Conservation (phyloP, 1,284 basidiomycete genomes). For the Moesziomyces globuligerus region DNA sequence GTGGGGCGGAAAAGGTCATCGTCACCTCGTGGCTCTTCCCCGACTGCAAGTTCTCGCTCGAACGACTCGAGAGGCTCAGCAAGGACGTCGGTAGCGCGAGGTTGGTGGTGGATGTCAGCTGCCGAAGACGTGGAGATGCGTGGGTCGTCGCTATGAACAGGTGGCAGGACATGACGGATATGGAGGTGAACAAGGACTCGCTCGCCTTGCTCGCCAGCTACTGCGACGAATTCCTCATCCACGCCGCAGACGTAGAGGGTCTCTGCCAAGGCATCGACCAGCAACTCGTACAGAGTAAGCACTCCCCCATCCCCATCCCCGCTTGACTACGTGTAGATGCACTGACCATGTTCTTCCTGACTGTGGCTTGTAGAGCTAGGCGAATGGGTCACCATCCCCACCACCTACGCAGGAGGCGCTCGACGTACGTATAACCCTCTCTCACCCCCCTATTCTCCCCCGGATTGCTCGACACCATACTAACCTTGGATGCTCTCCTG, state of each 20-base stretch:
- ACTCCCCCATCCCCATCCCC: no score
- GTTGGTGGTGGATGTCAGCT: slow-evolving; percentile 95
- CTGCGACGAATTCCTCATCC: slow-evolving; percentile 88
- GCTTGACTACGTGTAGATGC: no score
- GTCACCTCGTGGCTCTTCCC: slow-evolving; percentile 97
- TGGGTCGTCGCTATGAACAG: slow-evolving; percentile 99
- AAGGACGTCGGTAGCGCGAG: slow-evolving; percentile 81
- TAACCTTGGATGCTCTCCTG: no score
- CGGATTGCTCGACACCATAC: no score
- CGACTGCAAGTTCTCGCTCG: slow-evolving; percentile 78
- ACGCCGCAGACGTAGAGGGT: slow-evolving; percentile 98
- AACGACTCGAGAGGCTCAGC: slow-evolving; percentile 77
- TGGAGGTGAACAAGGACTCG: slow-evolving; percentile 76
- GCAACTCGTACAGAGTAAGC: slow-evolving; percentile 82
- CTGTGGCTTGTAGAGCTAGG: slow-evolving; percentile 81
- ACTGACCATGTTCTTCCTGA: no score
- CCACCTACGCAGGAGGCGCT: slow-evolving; percentile 97
- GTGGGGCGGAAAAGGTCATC: slow-evolving; percentile 94
- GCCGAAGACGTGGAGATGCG: slow-evolving; percentile 78
- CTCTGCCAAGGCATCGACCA: slow-evolving; percentile 96
- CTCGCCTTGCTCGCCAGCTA: slow-evolving; percentile 41
- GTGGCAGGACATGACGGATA: slow-evolving; percentile 96
- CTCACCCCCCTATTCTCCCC: no score
- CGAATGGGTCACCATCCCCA: slow-evolving; percentile 88
- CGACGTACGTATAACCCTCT: no score